Evolutionary conservation across 768 basidiomycete species (phyloP).

Genomic region (Rhodosporidiobolus odoratus): DNA sequence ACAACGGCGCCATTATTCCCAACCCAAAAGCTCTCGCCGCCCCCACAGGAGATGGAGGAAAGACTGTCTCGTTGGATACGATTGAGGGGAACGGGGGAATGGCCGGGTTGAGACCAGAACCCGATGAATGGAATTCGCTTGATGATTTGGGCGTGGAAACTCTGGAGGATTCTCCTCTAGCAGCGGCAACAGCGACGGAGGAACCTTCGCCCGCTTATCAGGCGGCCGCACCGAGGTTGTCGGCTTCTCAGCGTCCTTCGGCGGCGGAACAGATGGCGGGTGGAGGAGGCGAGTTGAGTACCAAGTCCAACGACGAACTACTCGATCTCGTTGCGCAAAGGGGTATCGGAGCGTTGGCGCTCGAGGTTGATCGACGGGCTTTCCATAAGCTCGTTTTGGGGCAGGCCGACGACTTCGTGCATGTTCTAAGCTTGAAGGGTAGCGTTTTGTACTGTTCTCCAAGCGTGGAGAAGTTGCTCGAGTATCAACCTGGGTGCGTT

Average conservation of each 20-base stretch:
- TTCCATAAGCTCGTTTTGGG: conserved; percentile 50
- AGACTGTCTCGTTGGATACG: conserved; percentile 29
- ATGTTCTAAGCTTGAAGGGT: conserved; percentile 87
- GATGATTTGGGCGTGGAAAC: not conserved
- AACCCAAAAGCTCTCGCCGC: conserved; percentile 12
- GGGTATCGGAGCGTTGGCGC: conserved; percentile 26
- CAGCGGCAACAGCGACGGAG: not conserved
- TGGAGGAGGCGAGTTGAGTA: conserved; percentile 11
- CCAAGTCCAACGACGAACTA: conserved; percentile 14
- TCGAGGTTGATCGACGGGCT: conserved; percentile 45
- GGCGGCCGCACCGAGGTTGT: not conserved
- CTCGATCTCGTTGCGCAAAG: conserved; percentile 4
- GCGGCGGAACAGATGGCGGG: conserved; percentile 12
- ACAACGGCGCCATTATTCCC: conserved; percentile 7
- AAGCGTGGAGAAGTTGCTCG: conserved; percentile 59
- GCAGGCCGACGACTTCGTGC: conserved; percentile 66
- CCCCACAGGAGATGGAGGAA: not conserved
- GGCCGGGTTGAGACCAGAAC: not conserved
- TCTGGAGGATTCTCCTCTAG: not conserved
- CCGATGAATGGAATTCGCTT: conserved; percentile 2
- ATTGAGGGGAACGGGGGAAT: conserved; percentile 11
- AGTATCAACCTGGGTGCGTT: conserved; percentile 39
- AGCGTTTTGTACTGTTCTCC: conserved; percentile 88
- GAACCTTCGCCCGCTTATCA: not conserved
- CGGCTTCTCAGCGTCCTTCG: not conserved